Evolutionary conservation across 2,329 filamentous ascomycete genomes (phyloP).

Genomic region (Ascochyta clinopodiicola): DNA sequence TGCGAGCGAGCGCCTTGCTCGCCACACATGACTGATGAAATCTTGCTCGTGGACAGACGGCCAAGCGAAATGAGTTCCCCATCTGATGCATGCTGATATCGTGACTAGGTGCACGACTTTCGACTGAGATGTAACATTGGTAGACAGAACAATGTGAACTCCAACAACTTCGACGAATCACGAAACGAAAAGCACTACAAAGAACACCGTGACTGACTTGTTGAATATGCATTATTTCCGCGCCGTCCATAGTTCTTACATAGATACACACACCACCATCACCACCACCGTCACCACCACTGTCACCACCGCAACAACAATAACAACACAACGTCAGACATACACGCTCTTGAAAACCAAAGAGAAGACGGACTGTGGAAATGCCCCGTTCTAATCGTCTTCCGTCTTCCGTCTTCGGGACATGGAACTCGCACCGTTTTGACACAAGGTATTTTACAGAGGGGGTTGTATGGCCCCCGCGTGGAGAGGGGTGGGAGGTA

Average conservation of each 20-base stretch:
- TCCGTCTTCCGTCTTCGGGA: neutral
- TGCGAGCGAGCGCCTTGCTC: constrained; percentile 3
- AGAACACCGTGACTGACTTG: neutral
- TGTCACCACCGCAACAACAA: too few species aligned
- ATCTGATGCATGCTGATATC: too few species aligned
- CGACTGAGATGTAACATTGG: too few species aligned
- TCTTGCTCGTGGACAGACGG: neutral
- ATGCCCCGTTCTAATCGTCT: constrained; percentile 6
- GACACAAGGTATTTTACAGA: constrained; percentile 29
- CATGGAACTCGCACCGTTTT: constrained; percentile 10
- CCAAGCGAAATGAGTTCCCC: neutral
- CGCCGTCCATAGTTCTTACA: constrained; percentile 18
- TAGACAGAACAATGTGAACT: neutral
- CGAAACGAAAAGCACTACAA: too few species aligned
- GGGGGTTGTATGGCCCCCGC: constrained; percentile 10
- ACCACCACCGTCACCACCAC: too few species aligned
- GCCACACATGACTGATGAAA: neutral
- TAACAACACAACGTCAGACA: neutral
- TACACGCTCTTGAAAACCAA: constrained; percentile 2
- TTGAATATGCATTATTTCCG: constrained; percentile 18
- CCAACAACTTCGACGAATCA: too few species aligned
- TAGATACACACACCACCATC: constrained; percentile 15
- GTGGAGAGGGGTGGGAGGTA: constrained; percentile 28
- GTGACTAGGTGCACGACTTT: too few species aligned
- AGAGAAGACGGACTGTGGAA: neutral